phyloP scores from a whole-genome alignment of 75 land plant genomes.

The Selaginella moellendorffii region DNA sequence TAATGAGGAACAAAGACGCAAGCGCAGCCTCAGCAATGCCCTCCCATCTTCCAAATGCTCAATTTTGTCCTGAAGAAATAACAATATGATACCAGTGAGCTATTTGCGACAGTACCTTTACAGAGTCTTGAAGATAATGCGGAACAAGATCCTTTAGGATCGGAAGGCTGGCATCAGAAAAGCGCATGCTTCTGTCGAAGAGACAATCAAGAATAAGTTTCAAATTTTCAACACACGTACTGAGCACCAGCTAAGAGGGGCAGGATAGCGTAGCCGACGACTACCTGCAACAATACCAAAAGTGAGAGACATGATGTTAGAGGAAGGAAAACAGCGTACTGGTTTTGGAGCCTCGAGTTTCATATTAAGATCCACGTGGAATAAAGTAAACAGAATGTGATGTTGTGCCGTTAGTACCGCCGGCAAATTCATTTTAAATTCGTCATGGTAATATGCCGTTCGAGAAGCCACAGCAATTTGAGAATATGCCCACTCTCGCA shows the following conservation, averaged over 20 bases:
- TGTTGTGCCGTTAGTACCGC: constrained; percentile 61
- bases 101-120: constrained; percentile 48
- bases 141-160: constrained; percentile 76
- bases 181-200: constrained; percentile 42
- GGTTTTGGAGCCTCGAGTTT: constrained; percentile 97
- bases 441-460: constrained; percentile 81
- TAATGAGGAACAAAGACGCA: constrained; percentile 75
- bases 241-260: neutral
- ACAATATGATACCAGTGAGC: neutral
- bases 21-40: constrained; percentile 56
- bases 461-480: constrained; percentile 80
- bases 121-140: constrained; percentile 77
- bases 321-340: constrained; percentile 23
- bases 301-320: neutral
- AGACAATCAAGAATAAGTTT: neutral
- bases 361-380: constrained; percentile 80
- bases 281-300: neutral
- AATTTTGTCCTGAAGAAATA: constrained; percentile 52
- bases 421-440: constrained; percentile 72
- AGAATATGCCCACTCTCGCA: constrained; percentile 74
- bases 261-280: neutral
- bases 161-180: constrained; percentile 73
- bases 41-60: constrained; percentile 89
- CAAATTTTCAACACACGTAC: neutral
- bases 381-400: constrained; percentile 88